Base-by-base conservation (phyloP, 805 yeast species). In the Lachancea waltii region DNA sequence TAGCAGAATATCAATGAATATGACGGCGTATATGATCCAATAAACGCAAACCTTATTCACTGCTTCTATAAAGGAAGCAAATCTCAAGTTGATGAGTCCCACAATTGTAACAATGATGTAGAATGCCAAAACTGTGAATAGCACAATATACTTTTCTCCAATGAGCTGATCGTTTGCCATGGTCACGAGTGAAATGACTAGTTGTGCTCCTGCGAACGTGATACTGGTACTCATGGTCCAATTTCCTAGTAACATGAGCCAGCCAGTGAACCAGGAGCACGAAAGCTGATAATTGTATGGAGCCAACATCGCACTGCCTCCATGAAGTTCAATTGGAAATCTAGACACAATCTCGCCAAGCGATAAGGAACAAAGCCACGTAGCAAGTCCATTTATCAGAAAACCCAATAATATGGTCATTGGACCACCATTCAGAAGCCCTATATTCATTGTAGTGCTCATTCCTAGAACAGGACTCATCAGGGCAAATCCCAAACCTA, bases 391-490 rank as follows among this genome's bases (percentile, higher is more conserved):
- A 30, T 81, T 84, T 1, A 79, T 58, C 2, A 79, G 49, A 77
- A 85, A 81, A 0, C 95, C 95, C 64, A 80, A 77, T 30, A 84
- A 63, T 30, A 84, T 79, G 0, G 92, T 81, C 10, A 77, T 77
- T 36, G 81, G 80, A 1, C 87, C 86, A 7, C 94, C 95, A 58
- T 82, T 84, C 7, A 77, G 69, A 37, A 84, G 62, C 3, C 85
- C 81, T 21, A 80, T 79, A 51, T 80, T 76, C 55, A 84, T 66
- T 1, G 87, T 81, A 3, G 85, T 76, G 7, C 86, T 76, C 49
- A 84, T 70, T 1, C 90, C 87, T 49, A 82, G 70, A 0, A 89
- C 90, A 0, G 85, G 89, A 29, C 85, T 84, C 89, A 84, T 81
- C 22, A 84, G 62, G 1, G 87, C 77, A 54, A 84, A 82, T 0